Conservation (phyloP, 1,139 yeast genomes). For the Eremothecium cymbalariae region DNA sequence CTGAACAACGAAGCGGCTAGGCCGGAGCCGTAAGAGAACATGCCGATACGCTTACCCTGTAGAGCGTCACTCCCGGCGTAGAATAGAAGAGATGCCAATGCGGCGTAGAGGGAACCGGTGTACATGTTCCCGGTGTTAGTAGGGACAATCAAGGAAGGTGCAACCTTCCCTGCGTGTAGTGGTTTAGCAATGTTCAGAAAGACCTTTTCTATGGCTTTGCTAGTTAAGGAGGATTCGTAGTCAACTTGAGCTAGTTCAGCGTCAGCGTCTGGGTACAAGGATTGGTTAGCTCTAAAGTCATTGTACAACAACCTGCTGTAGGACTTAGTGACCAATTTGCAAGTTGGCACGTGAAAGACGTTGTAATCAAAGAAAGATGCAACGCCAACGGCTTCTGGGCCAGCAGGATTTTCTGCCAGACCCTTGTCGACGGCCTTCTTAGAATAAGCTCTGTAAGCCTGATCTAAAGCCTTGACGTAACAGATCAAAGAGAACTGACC, state of each 20-base stretch:
- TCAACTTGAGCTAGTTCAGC: constrained; percentile 45
- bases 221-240: constrained; percentile 73
- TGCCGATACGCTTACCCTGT: constrained; percentile 77
- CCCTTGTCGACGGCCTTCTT: constrained; percentile 63
- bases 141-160: constrained; percentile 77
- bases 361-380: constrained; percentile 78
- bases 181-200: constrained; percentile 77
- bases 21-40: constrained; percentile 98
- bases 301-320: constrained; percentile 88
- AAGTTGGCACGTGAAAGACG: constrained; percentile 97
- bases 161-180: constrained; percentile 58
- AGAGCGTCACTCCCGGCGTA: constrained; percentile 66
- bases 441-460: constrained; percentile 76
- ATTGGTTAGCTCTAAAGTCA: constrained; percentile 66
- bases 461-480: constrained; percentile 88
- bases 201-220: constrained; percentile 74
- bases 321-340: constrained; percentile 89
- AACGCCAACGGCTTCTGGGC: constrained; percentile 51
- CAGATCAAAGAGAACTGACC: constrained; percentile 94
- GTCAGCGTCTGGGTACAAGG: constrained; percentile 57
- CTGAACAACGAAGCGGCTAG: constrained; percentile 87
- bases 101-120: constrained; percentile 88
- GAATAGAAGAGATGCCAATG: constrained; percentile 73
- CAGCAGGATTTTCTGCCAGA: constrained; percentile 36
- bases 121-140: constrained; percentile 99